Evolutionary conservation across 2,329 filamentous ascomycete species (phyloP).

Genomic region (Alternaria tenuissima): DNA sequence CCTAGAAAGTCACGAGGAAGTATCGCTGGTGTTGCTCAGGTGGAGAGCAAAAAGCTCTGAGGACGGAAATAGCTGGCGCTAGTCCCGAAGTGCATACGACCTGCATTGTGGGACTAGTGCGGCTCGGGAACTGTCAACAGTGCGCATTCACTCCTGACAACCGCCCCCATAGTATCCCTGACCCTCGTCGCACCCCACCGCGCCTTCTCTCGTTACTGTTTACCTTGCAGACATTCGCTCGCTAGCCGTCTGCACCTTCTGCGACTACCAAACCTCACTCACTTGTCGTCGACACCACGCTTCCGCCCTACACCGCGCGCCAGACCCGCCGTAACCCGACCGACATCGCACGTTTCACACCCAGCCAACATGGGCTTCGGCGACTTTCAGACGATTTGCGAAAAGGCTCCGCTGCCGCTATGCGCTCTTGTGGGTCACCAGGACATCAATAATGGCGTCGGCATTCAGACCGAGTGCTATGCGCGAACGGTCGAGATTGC

Average conservation of each 20-base stretch:
- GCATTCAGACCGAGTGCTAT: conserved; percentile 91
- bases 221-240: conserved; percentile 31
- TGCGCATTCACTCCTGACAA: conserved; percentile 43
- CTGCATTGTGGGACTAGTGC: conserved; percentile 16
- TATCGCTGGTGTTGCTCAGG: neutral
- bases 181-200: conserved; percentile 33
- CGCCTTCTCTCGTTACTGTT: conserved; percentile 31
- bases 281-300: conserved; percentile 9
- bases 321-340: conserved; percentile 15
- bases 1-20: neutral
- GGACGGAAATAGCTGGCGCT: conserved; percentile 8
- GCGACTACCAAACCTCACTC: conserved; percentile 9
- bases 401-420: conserved; percentile 82
- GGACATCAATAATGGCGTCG: conserved; percentile 71
- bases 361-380: conserved; percentile 76
- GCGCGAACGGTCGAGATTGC: conserved; percentile 93
- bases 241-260: conserved; percentile 26
- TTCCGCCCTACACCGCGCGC: conserved; percentile 14
- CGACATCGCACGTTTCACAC: conserved; percentile 11
- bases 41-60: neutral
- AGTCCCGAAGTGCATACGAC: conserved; percentile 4
- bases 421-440: conserved; percentile 85
- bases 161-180: conserved; percentile 29
- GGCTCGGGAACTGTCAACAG: conserved; percentile 21
- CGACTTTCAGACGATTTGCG: conserved; percentile 87